Percentiles rank a stretch among this genome's conserved stretches.
These are phyloP conservation scores for Ailanthus altissimus DNA, from an alignment of 345 rosid genomes.

Conservation along the genomic window DNA sequence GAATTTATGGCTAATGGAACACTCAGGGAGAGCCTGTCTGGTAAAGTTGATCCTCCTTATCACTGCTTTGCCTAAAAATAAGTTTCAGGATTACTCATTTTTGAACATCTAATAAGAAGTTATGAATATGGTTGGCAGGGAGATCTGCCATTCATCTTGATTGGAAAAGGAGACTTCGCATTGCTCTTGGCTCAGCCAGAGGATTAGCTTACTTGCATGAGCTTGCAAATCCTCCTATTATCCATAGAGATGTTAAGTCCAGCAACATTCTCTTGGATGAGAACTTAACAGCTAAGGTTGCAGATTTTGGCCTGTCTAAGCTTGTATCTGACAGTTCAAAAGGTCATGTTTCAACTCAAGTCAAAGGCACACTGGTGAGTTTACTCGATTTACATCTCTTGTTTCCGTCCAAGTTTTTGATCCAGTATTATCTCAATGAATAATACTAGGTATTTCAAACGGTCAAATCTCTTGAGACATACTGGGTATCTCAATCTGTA, in stretches of 20 bases:
- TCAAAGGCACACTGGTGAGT: constrained; percentile 93
- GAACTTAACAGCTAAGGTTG: constrained; percentile 80
- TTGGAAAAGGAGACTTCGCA: constrained; percentile 85
- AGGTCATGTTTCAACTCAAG: constrained; percentile 99
- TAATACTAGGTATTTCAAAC: too few species aligned
- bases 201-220: constrained; percentile 96
- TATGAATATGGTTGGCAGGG: constrained; percentile 42
- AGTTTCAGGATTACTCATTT: not conserved
- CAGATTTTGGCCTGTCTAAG: constrained; percentile 95
- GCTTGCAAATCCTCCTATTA: constrained; percentile 92
- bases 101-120: not conserved
- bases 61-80: not conserved
- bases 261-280: constrained; percentile 86
- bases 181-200: constrained; percentile 92
- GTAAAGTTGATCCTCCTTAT: constrained; percentile 31
- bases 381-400: not conserved
- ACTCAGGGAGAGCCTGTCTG: constrained; percentile 74
- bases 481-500: not conserved
- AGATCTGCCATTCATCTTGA: constrained; percentile 64
- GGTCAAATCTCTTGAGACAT: too few species aligned
- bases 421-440: too few species aligned
- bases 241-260: constrained; percentile 92
- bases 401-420: not conserved
- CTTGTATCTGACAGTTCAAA: constrained; percentile 85
- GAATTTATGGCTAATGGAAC: constrained; percentile 90